phyloP scores from a whole-genome alignment of 345 rosid species.

The Hibiscus syriacus region DNA sequence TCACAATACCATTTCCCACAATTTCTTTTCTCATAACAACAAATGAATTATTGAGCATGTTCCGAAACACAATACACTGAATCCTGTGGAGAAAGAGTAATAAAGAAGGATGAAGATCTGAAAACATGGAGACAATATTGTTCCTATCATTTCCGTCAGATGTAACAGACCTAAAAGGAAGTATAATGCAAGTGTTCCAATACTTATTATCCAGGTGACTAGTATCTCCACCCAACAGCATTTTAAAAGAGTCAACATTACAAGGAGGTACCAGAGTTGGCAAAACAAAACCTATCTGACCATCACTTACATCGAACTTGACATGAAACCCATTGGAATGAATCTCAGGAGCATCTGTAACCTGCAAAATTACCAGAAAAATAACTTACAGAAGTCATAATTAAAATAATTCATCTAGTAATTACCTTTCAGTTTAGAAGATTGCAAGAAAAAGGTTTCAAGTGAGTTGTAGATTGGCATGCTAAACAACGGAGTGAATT shows the following conservation, averaged over 20 bases:
- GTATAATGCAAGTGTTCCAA: constrained; percentile 89
- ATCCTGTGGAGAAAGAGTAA: constrained; percentile 90
- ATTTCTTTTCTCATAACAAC: constrained; percentile 71
- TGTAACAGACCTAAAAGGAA: constrained; percentile 68
- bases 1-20: constrained; percentile 56
- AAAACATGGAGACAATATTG: constrained; percentile 55
- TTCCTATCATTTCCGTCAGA: constrained; percentile 49
- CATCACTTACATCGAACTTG: constrained; percentile 82
- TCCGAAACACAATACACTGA: constrained; percentile 59
- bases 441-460: not conserved
- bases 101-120: constrained; percentile 86
- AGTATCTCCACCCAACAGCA: constrained; percentile 32
- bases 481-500: not conserved
- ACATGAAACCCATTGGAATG: constrained; percentile 95
- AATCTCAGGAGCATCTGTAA: constrained; percentile 94
- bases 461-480: not conserved
- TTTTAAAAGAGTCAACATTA: constrained; percentile 43
- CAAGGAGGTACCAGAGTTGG: constrained; percentile 75
- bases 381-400: not conserved
- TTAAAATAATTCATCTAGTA: constrained; percentile 1
- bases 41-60: constrained; percentile 54
- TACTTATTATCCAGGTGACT: constrained; percentile 23
- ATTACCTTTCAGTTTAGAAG: not conserved
- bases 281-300: constrained; percentile 91
- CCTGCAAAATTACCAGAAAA: constrained; percentile 43